phyloP scores from a whole-genome alignment of 2,329 filamentous ascomycete species.

The Akanthomyces muscarius region DNA sequence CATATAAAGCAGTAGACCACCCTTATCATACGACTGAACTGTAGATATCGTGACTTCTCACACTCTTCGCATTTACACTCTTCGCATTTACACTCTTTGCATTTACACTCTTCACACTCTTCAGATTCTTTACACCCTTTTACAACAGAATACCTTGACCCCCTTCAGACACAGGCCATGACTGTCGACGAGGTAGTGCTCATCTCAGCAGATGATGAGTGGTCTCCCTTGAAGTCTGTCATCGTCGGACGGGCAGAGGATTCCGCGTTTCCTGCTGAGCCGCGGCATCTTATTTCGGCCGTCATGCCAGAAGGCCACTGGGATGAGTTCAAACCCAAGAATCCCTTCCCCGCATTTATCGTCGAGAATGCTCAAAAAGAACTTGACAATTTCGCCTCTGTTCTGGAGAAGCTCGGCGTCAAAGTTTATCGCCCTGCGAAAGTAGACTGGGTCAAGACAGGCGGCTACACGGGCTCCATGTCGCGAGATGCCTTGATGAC shows the following conservation, averaged over 20 bases:
- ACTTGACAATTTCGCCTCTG: slow-evolving; percentile 24
- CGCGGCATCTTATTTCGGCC: slow-evolving; percentile 22
- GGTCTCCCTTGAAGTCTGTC: slow-evolving; percentile 26
- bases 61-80: too few relatives aligned
- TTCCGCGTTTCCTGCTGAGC: slow-evolving; percentile 25
- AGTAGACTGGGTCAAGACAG: slow-evolving; percentile 24
- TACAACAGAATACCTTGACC: too few relatives aligned
- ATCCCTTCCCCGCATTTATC: slow-evolving; percentile 24
- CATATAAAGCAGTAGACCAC: too few relatives aligned
- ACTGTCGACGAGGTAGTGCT: not conserved
- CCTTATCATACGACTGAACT: too few relatives aligned
- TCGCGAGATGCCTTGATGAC: slow-evolving; percentile 30
- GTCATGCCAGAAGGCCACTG: slow-evolving; percentile 21
- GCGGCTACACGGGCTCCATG: slow-evolving; percentile 32
- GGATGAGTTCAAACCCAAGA: slow-evolving; percentile 21
- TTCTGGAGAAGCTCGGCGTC: slow-evolving; percentile 23
- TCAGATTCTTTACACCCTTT: too few relatives aligned
- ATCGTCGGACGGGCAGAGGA: slow-evolving; percentile 26
- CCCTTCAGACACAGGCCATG: not conserved
- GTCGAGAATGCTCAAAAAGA: slow-evolving; percentile 24
- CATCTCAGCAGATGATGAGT: slow-evolving; percentile 24
- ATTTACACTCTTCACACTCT: too few relatives aligned
- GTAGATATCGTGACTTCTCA: too few relatives aligned
- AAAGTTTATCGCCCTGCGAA: slow-evolving; percentile 24
- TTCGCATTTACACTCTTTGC: too few relatives aligned